phyloP scores from a whole-genome alignment of 176 grass and related monocot species.

The Urochloa ruziziensis region DNA sequence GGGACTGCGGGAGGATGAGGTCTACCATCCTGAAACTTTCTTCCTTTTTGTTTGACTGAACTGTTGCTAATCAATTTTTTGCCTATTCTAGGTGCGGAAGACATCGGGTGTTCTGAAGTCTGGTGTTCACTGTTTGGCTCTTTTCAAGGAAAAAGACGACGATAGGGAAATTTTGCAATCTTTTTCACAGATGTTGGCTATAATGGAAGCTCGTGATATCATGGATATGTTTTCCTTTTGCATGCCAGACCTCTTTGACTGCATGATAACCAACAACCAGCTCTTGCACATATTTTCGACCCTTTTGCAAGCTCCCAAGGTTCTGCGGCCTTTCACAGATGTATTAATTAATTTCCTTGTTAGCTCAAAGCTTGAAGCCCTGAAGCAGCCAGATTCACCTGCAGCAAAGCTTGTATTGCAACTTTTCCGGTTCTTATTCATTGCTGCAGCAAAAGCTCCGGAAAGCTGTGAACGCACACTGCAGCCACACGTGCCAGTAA shows the following conservation, averaged over 20 bases:
- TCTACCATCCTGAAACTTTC: slow-evolving; percentile 34
- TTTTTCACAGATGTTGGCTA: slow-evolving; percentile 89
- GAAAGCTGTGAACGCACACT: slow-evolving; percentile 87
- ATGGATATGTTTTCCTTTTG: slow-evolving; percentile 99
- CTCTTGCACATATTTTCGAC: slow-evolving; percentile 92
- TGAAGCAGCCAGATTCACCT: slow-evolving; percentile 95
- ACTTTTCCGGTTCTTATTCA: slow-evolving; percentile 93
- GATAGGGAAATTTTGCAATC: slow-evolving; percentile 93
- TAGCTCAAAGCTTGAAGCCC: slow-evolving; percentile 82
- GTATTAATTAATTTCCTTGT: slow-evolving; percentile 98
- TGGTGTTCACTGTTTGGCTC: slow-evolving; percentile 86
- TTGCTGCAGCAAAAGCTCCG: slow-evolving; percentile 81
- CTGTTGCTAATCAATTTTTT: slow-evolving; percentile 21
- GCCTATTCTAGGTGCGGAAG: slow-evolving; percentile 73
- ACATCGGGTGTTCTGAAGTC: slow-evolving; percentile 93
- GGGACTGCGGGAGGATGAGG: slow-evolving; percentile 94
- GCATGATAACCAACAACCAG: slow-evolving; percentile 91
- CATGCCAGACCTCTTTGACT: slow-evolving; percentile 92
- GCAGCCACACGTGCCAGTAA: slow-evolving; percentile 92
- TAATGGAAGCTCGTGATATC: slow-evolving; percentile 96
- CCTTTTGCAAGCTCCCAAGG: slow-evolving; percentile 87
- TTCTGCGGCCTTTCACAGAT: slow-evolving; percentile 89
- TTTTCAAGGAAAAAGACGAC: slow-evolving; percentile 97
- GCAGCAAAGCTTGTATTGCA: slow-evolving; percentile 95
- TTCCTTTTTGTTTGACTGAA: slow-evolving; percentile 24